phyloP scores from a whole-genome alignment of 495 filamentous ascomycete species.

The Bryoglossum gracile region DNA sequence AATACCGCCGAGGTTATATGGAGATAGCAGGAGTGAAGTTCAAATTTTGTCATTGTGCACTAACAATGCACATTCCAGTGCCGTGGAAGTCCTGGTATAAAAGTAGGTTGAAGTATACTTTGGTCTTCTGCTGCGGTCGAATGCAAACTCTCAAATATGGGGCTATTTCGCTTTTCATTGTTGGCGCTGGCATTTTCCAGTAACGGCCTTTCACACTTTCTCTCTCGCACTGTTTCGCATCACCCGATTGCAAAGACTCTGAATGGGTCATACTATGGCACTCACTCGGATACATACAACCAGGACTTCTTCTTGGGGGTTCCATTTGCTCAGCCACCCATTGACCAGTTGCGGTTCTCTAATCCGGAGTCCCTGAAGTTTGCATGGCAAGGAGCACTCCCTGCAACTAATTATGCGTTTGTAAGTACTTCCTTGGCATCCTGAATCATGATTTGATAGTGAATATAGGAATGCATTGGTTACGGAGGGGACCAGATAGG shows the following conservation, averaged over 20 bases:
- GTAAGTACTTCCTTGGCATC: not conserved
- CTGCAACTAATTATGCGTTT: conserved; percentile 31
- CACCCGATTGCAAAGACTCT: not conserved
- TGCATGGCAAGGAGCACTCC: conserved; percentile 24
- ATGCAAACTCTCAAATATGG: too few species aligned
- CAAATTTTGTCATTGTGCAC: too few species aligned
- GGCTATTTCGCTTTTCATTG: too few species aligned
- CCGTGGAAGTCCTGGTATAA: too few species aligned
- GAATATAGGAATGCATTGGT: conserved; percentile 35
- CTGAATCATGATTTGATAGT: not conserved
- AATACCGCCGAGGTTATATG: too few species aligned
- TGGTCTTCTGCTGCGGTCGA: too few species aligned
- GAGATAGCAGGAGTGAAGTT: too few species aligned
- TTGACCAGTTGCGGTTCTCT: conserved; percentile 19
- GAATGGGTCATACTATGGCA: conserved; percentile 36
- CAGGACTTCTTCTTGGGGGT: conserved; percentile 42
- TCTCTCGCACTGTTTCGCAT: not conserved
- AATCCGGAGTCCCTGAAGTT: conserved; percentile 32
- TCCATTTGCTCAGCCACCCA: conserved; percentile 33
- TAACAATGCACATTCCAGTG: too few species aligned
- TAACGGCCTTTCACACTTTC: not conserved
- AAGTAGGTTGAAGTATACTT: too few species aligned
- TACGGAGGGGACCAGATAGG: conserved; percentile 26
- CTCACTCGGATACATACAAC: conserved; percentile 28
- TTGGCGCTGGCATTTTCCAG: not conserved